Evolutionary conservation across 208 protist genomes (phyloP), one percentile per base, ranked within the genome.

Genomic region (Herpetomonas samuelpessoai): DNA sequence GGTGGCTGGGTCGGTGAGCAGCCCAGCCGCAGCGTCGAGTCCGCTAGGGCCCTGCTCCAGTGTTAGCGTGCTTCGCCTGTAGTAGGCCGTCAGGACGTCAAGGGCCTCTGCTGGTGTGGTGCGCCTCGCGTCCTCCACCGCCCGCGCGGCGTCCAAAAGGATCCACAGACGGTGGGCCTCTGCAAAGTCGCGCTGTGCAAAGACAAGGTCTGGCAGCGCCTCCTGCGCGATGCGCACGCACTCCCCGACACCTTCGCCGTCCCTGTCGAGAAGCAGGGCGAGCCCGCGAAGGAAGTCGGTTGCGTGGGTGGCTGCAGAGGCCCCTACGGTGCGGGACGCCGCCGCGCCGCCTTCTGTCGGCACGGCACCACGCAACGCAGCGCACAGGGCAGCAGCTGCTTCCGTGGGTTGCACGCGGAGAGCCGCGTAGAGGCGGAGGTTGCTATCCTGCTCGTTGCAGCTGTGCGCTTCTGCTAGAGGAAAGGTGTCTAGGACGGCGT

Each of bases 101-200:
- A 19, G 12, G 44, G 44, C 49, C 19, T 10, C 12, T 26, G 9
- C 57, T 38, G 41, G 6, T 3, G 31, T 7, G 4, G 21, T 4
- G 3, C 9, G 19, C 39, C n/a, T 10, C 19, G 18, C 53, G 16
- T 4, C 24, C 29, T 41, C 19, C 3, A 68, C 21, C 4, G 54
- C 54, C 3, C 19, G 7, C 9, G 62, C 62, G 14, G 62, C 62
- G 29, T 62, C 45, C 7, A 68, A 38, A 6, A 62, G 18, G 10
- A 68, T 7, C 56, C n/a, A 59, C 31, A 59, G 62, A 7, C 56
- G 50, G 30, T 52, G 26, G 41, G 51, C 55, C 22, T 63, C 54
- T 49, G 9, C 19, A 41, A 30, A 62, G 14, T 21, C 24, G 26
- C 25, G 4, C 29, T 16, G 28, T 16, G 14, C 29, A 18, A 21